A percentile compares a stretch with the other conserved stretches of the same genome.
These are phyloP conservation scores for Hypomyces rosellus DNA, from an alignment of 2,329 filamentous ascomycete species.

Conservation along the genomic window DNA sequence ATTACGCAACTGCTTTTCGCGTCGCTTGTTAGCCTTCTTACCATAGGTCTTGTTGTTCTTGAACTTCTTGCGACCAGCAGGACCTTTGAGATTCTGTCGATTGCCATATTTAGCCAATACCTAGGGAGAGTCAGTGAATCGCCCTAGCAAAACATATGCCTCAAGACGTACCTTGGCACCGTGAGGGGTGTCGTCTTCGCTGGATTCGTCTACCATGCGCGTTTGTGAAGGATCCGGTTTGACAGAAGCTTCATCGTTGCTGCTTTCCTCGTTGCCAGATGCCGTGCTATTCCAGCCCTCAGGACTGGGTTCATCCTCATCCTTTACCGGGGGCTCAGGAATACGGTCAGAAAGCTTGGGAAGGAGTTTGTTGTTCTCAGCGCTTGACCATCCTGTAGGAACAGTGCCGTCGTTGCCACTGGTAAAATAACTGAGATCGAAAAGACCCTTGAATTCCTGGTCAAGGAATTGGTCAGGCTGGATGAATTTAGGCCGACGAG, in stretches of 20 bases:
- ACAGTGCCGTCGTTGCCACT: constrained; percentile 50
- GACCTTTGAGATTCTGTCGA: constrained; percentile 20
- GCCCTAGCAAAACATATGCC: not conserved
- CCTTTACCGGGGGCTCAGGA: constrained; percentile 35
- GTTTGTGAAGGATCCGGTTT: constrained; percentile 33
- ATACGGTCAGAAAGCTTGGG: constrained; percentile 45
- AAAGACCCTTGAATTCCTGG: constrained; percentile 61
- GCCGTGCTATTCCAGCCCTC: constrained; percentile 41
- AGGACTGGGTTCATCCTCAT: constrained; percentile 44
- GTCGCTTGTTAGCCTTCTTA: constrained; percentile 43
- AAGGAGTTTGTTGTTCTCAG: constrained; percentile 54
- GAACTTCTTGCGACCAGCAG: constrained; percentile 41
- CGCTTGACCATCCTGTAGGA: constrained; percentile 61
- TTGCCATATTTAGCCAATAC: constrained; percentile 8
- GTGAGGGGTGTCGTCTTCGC: constrained; percentile 43
- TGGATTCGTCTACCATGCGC: constrained; percentile 54
- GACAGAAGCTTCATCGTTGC: constrained; percentile 42
- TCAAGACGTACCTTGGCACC: constrained; percentile 21
- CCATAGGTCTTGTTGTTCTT: constrained; percentile 40
- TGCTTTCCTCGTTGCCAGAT: constrained; percentile 46
- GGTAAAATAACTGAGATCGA: constrained; percentile 65
- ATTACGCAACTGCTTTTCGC: constrained; percentile 35
- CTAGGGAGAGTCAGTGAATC: not conserved
- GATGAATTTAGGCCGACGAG: constrained; percentile 46
- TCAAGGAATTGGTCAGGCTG: constrained; percentile 53